Percentiles rank a stretch among this genome's conserved stretches.
Conservation (phyloP, 108 stramenopile genomes). For the Epithemia pelagica region DNA sequence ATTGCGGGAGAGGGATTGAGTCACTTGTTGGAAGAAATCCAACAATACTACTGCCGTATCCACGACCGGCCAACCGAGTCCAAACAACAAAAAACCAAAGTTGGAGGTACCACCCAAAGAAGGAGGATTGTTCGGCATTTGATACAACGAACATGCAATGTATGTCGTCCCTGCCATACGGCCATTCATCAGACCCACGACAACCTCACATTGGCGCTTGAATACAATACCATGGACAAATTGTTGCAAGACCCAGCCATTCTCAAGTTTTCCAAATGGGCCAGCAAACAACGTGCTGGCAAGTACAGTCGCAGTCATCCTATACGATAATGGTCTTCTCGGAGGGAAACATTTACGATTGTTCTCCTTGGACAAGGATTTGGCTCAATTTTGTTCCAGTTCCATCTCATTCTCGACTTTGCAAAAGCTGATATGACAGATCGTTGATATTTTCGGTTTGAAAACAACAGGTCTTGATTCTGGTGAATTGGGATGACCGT, state of each 20-base stretch:
- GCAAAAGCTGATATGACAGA: too few relatives aligned
- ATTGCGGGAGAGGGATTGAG: constrained; percentile 34
- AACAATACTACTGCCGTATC: neutral
- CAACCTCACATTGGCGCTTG: constrained; percentile 53
- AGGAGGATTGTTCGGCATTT: constrained; percentile 13
- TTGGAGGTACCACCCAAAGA: neutral
- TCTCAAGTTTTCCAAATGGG: constrained; percentile 65
- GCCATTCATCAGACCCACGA: constrained; percentile 48
- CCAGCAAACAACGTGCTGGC: constrained; percentile 50
- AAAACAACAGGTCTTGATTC: too few relatives aligned
- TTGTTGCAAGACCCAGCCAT: constrained; percentile 42
- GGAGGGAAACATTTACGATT: too few relatives aligned
- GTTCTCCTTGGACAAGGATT: too few relatives aligned
- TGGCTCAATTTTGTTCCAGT: too few relatives aligned
- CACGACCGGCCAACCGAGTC: neutral
- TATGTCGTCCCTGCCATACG: constrained; percentile 66
- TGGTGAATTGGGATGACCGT: too few relatives aligned
- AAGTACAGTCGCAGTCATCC: constrained; percentile 23
- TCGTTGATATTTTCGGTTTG: too few relatives aligned
- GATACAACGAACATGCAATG: constrained; percentile 31
- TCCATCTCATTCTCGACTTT: too few relatives aligned
- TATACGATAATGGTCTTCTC: too few relatives aligned
- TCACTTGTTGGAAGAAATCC: constrained; percentile 11
- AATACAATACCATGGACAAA: constrained; percentile 47
- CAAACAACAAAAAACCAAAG: neutral